phyloP scores from a whole-genome alignment of 768 basidiomycete genomes.

The Tulasnella calospora region DNA sequence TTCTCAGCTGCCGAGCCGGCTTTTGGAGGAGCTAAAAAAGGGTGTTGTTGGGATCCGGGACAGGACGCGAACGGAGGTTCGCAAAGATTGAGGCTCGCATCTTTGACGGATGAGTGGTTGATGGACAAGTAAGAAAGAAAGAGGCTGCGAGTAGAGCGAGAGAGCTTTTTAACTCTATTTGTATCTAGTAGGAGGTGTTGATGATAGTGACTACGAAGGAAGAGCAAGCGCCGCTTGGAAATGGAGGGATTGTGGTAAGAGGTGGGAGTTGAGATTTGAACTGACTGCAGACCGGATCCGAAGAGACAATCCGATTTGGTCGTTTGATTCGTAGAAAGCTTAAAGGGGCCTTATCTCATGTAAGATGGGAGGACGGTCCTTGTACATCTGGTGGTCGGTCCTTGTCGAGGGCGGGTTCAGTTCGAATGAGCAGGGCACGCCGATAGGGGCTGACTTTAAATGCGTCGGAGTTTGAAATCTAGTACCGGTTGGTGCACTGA shows the following conservation, averaged over 20 bases:
- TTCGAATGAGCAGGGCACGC: no score
- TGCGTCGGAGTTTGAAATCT: no score
- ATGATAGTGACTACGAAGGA: neutral
- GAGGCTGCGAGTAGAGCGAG: no score
- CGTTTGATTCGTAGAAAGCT: no score
- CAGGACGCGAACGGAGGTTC: slow-evolving; percentile 15
- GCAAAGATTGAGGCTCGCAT: slow-evolving; percentile 11
- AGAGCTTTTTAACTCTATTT: no score
- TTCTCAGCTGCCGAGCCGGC: neutral
- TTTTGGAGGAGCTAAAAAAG: neutral
- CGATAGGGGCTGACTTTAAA: no score
- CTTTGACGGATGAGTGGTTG: neutral
- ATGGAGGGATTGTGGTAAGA: neutral
- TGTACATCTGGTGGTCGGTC: no score
- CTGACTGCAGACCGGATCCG: neutral
- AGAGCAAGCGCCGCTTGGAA: neutral
- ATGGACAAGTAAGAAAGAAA: neutral
- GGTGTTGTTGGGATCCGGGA: neutral
- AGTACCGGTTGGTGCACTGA: no score
- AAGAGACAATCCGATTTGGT: no score
- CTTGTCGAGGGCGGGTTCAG: no score
- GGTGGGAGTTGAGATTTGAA: neutral
- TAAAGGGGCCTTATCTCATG: no score
- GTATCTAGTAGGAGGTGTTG: neutral
- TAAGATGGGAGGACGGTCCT: no score